Evolutionary conservation across 225 moss, liverwort and hornwort genomes (phyloP), one percentile per base, ranked within the genome.

Genomic region (Thuidium tamariscinum): DNA sequence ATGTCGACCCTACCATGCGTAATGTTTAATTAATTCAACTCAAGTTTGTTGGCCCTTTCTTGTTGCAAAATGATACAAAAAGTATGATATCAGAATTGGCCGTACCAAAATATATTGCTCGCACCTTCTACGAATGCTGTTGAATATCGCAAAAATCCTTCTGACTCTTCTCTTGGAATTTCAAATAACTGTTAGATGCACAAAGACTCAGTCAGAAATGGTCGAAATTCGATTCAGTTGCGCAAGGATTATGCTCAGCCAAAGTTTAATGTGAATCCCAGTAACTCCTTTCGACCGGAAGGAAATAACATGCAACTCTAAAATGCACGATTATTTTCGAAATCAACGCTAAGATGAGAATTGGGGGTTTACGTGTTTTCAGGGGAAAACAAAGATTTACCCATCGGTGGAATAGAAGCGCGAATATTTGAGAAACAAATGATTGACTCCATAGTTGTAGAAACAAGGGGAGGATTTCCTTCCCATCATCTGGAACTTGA

Each of bases 41-140:
- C 63, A n/a, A 62, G 27, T 61, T 63, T 19, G 10, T 42, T 63
- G 32, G 44, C 11, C 88, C 57, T 32, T 25, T 59, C 49, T 27
- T 88, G 69, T 69, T 88, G 64, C 61, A 36, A 22, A 60, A 73
- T 16, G 18, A 67, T 75, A 55, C 2, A 69, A 76, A 55, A 49
- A 25, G 25, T 26, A 51, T 72, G 72, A 72, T 61, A 46, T 62
- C 72, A 82, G 77, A n/a, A 71, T 72, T 36, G 29, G 65, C 61
- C 95, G 37, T 90, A 96, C 97, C 98, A 98, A 85, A 96, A 98
- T 74, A 95, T 94, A 78, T 95, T 92, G 90, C 95, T 96, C 66
- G 98, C 96, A 71, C 98, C 98, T 85, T 98, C 98, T 37, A 96
- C 94, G 87, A 96, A 96, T 68, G 98, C 98, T 83, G 96, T 96